Evolutionary conservation across 2,329 filamentous ascomycete species (phyloP).

Genomic region (Hypoxylon sp.): DNA sequence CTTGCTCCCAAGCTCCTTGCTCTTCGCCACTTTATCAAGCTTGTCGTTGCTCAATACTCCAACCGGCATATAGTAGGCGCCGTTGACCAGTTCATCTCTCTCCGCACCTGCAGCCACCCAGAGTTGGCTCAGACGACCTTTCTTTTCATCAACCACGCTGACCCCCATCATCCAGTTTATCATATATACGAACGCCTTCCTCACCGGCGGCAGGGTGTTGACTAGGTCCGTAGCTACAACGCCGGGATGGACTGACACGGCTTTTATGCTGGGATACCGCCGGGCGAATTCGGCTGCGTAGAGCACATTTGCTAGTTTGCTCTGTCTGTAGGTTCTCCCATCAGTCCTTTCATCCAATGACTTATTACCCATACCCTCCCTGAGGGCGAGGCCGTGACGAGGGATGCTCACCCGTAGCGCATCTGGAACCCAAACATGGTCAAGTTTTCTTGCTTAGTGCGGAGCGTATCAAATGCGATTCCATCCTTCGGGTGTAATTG

Average conservation of each 20-base stretch:
- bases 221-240: conserved; percentile 51
- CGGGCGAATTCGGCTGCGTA: conserved; percentile 50
- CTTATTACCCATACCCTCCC: not conserved
- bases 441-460: conserved; percentile 44
- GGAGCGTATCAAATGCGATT: conserved; percentile 48
- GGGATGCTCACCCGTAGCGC: conserved; percentile 48
- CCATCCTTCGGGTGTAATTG: conserved; percentile 41
- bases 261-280: conserved; percentile 47
- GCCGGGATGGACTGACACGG: conserved; percentile 51
- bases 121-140: conserved; percentile 59
- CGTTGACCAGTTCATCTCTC: conserved; percentile 51
- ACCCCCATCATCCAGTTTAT: conserved; percentile 35
- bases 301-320: conserved; percentile 51
- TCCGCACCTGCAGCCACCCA: conserved; percentile 57
- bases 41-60: conserved; percentile 48
- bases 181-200: conserved; percentile 42
- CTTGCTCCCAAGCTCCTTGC: conserved; percentile 51
- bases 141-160: conserved; percentile 48
- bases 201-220: conserved; percentile 30
- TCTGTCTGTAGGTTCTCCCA: conserved; percentile 52
- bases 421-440: conserved; percentile 39
- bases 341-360: not conserved
- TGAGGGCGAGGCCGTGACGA: not conserved
- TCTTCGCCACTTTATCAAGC: conserved; percentile 49
- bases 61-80: conserved; percentile 58